Percentiles rank a stretch among this genome's conserved stretches.
These are phyloP conservation scores for Pseudogymnoascus sp. DNA, from an alignment of 2,329 filamentous ascomycete species.

Conservation along the genomic window DNA sequence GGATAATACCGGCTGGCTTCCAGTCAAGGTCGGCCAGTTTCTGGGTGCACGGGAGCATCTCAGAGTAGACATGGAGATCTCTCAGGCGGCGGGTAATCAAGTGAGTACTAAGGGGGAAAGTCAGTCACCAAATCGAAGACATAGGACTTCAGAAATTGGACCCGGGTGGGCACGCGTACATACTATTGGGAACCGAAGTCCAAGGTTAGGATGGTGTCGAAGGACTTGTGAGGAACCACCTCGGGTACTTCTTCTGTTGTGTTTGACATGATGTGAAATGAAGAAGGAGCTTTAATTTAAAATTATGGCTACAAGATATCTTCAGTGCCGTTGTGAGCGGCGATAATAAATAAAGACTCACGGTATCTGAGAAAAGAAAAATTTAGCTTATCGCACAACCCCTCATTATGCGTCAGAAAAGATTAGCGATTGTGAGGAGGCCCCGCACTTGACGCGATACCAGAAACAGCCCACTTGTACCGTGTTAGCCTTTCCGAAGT, in stretches of 20 bases:
- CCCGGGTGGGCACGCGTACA: constrained; percentile 8
- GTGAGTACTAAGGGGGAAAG: constrained; percentile 59
- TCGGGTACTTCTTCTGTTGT: constrained; percentile 10
- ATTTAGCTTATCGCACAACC: constrained; percentile 8
- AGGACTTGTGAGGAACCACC: constrained; percentile 33
- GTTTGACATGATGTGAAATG: constrained; percentile 5
- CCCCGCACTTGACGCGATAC: constrained; percentile 7
- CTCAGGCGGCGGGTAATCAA: constrained; percentile 69
- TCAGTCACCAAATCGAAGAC: constrained; percentile 16
- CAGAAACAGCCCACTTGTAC: constrained; percentile 6
- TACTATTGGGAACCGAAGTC: constrained; percentile 49
- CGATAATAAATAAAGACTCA: constrained; percentile 6
- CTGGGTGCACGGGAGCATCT: constrained; percentile 82
- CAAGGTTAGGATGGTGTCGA: constrained; percentile 59
- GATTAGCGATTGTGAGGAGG: constrained; percentile 9
- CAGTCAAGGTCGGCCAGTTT: constrained; percentile 70
- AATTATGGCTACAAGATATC: constrained; percentile 44
- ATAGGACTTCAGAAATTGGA: constrained; percentile 7
- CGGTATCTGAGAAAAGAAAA: constrained; percentile 6
- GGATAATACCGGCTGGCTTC: constrained; percentile 77
- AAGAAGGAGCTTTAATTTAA: background rate
- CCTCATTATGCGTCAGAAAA: constrained; percentile 9
- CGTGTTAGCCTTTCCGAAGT: constrained; percentile 5
- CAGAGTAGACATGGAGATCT: constrained; percentile 73
- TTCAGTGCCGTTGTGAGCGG: background rate